These are phyloP conservation scores for Casuarina glauca DNA, from an alignment of 306 rosid species.

Conservation along the genomic window DNA sequence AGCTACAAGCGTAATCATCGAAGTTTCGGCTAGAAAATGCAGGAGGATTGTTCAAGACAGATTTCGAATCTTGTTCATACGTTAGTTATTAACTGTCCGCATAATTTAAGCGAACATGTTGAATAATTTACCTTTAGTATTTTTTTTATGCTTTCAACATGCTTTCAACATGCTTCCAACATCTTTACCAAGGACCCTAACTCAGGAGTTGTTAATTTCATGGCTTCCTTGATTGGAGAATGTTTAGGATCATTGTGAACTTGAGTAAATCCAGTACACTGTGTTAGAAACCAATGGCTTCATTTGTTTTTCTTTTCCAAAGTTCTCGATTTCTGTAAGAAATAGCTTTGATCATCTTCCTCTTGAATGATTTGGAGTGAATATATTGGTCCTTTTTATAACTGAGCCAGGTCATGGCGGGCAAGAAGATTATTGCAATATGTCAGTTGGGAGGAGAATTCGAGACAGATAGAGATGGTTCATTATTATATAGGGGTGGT, in stretches of 20 bases:
- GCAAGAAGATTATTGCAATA: conserved; percentile 69
- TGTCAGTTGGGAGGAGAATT: conserved; percentile 95
- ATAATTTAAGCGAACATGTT: neutral
- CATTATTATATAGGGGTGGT: conserved; percentile 66
- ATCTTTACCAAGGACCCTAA: too few relatives aligned
- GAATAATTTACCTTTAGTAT: neutral
- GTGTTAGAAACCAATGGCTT: neutral
- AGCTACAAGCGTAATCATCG: neutral
- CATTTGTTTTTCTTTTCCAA: neutral
- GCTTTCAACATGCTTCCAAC: neutral
- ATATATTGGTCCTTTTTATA: conserved; percentile 5
- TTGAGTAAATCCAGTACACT: neutral
- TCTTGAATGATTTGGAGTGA: conserved; percentile 5
- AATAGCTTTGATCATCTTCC: neutral
- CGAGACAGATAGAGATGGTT: conserved; percentile 64
- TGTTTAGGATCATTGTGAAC: neutral
- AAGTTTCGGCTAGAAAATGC: neutral
- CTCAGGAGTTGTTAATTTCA: neutral
- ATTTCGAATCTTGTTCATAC: neutral
- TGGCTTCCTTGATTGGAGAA: neutral
- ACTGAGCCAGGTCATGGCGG: conserved; percentile 62
- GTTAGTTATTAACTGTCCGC: neutral
- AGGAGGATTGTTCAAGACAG: neutral
- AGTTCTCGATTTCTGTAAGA: neutral
- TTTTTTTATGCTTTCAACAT: neutral